phyloP scores from a whole-genome alignment of 73 alveolate species.

The Durusdinium trenchii region DNA sequence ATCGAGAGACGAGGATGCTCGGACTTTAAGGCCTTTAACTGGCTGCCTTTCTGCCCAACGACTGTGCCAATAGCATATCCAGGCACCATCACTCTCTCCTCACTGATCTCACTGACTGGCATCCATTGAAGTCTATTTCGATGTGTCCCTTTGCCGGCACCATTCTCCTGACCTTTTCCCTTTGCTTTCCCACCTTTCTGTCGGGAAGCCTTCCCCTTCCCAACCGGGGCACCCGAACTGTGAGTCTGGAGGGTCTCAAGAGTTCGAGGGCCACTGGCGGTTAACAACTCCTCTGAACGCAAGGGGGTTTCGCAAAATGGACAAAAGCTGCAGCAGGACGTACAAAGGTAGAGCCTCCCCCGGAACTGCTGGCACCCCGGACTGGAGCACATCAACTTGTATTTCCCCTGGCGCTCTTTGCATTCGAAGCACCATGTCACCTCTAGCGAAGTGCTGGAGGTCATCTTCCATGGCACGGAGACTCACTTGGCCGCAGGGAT shows the following conservation, averaged over 20 bases:
- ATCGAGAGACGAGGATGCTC: background rate
- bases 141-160: background rate
- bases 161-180: conserved; percentile 2
- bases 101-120: background rate
- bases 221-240: background rate
- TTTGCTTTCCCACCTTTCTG: background rate
- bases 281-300: background rate
- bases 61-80: conserved; percentile 45
- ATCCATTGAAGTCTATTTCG: background rate
- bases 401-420: background rate
- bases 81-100: background rate
- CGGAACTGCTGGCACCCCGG: conserved; percentile 48
- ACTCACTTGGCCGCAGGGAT: too few relatives aligned
- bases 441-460: conserved; percentile 42
- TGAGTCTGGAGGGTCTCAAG: background rate
- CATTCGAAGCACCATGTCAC: background rate
- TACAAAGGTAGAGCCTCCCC: conserved; percentile 13
- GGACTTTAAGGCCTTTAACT: background rate
- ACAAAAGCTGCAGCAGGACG: background rate
- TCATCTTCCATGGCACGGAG: too few relatives aligned
- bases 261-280: conserved; percentile 29
- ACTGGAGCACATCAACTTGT: background rate
- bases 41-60: conserved; percentile 15
- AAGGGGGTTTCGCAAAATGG: background rate
- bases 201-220: background rate